Percentiles rank a stretch among this genome's conserved stretches.
These are phyloP conservation scores for Solanum hybrid DNA, from an alignment of 305 asterid genomes.

Conservation along the genomic window DNA sequence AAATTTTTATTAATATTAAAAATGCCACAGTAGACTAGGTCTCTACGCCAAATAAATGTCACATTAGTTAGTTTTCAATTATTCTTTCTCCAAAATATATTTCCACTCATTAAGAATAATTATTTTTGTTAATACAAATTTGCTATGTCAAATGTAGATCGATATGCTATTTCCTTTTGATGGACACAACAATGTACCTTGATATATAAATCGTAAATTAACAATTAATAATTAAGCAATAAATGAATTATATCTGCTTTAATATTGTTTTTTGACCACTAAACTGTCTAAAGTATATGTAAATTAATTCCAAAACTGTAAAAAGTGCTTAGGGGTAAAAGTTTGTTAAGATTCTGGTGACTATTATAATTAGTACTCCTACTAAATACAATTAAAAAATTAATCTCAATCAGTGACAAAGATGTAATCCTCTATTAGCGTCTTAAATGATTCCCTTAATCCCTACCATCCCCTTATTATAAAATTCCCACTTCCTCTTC, in stretches of 20 bases:
- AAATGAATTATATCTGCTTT: not conserved
- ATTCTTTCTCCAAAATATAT: not conserved
- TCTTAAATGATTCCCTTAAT: conserved; percentile 41
- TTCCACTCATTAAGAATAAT: not conserved
- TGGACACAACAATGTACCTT: not conserved
- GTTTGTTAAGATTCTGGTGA: not conserved
- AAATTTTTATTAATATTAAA: not conserved
- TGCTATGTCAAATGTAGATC: too few relatives aligned
- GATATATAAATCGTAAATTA: not conserved
- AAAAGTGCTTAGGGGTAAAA: not conserved
- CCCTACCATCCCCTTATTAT: conserved; percentile 39
- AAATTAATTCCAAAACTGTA: not conserved
- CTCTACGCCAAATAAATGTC: not conserved
- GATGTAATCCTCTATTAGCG: conserved; percentile 45
- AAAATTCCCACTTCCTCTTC: conserved; percentile 16
- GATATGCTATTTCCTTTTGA: not conserved
- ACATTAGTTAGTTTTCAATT: not conserved
- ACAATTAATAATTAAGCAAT: not conserved
- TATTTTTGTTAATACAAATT: too few relatives aligned
- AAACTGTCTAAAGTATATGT: not conserved
- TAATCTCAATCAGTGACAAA: conserved; percentile 45
- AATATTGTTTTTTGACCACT: not conserved
- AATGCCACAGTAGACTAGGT: not conserved
- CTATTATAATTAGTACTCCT: not conserved
- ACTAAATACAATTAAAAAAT: not conserved